These are phyloP conservation scores for Isoetes taiwanensis DNA, from an alignment of 75 land plant genomes.

Conservation along the genomic window DNA sequence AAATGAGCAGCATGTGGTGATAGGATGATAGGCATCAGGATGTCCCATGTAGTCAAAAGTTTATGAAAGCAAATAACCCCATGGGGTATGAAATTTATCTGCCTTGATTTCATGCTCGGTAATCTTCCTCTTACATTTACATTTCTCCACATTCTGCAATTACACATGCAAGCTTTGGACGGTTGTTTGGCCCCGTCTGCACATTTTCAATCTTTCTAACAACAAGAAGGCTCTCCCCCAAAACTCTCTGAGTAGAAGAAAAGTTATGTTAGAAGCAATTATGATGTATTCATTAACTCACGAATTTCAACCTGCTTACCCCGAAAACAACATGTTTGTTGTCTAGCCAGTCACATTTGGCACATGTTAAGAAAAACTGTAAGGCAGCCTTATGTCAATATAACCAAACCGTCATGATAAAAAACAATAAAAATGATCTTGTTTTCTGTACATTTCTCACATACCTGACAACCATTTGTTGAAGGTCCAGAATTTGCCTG, in stretches of 20 bases:
- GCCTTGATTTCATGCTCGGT: no score
- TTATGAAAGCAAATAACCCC: no score
- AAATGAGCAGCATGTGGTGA: no score
- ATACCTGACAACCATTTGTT: conserved; percentile 93
- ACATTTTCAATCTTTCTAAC: conserved; percentile 91
- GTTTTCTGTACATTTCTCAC: not conserved
- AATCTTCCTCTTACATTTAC: no score
- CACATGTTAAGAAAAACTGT: conserved; percentile 74
- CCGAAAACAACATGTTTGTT: conserved; percentile 80
- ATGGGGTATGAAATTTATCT: no score
- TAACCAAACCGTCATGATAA: not conserved
- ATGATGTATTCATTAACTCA: no score
- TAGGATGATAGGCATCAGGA: no score
- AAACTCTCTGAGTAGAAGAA: conserved; percentile 53
- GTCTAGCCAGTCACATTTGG: conserved; percentile 78
- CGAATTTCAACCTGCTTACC: no score
- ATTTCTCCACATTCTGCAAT: conserved; percentile 91
- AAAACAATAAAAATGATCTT: not conserved
- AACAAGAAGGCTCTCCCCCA: conserved; percentile 83
- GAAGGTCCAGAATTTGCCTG: conserved; percentile 95
- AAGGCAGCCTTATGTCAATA: conserved; percentile 6
- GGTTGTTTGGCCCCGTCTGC: conserved; percentile 80
- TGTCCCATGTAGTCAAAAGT: no score
- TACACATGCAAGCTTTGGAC: conserved; percentile 73
- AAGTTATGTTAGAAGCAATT: no score